Evolutionary conservation across 768 basidiomycete genomes (phyloP).

Genomic region (Pseudohyphozyma bogoriensis): DNA sequence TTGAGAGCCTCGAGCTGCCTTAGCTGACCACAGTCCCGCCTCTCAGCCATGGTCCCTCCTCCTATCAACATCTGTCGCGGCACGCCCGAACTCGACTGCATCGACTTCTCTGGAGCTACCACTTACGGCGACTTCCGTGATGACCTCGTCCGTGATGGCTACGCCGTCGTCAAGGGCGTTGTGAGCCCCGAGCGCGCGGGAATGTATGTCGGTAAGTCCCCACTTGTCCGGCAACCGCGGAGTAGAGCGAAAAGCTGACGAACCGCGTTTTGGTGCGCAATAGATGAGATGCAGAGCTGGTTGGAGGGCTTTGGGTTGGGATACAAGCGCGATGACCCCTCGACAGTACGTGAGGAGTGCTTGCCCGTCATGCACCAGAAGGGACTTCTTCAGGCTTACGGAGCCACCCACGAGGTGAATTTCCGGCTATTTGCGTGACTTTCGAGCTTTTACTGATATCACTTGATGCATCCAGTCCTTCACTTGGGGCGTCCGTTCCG

Average conservation of each 20-base stretch:
- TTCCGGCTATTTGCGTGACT: too few species aligned
- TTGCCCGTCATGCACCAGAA: slow-evolving; percentile 31
- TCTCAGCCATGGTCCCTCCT: not conserved
- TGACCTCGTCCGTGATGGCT: slow-evolving; percentile 9
- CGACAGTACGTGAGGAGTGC: slow-evolving; percentile 35
- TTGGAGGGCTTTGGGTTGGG: too few species aligned
- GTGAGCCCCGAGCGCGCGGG: not conserved
- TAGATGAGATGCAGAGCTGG: too few species aligned
- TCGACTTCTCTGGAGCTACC: slow-evolving; percentile 14
- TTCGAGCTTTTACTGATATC: too few species aligned
- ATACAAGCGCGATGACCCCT: slow-evolving; percentile 37
- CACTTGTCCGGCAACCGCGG: not conserved
- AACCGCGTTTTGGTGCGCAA: slow-evolving; percentile 4
- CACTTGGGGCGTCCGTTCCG: too few species aligned
- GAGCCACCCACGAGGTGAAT: slow-evolving; percentile 4
- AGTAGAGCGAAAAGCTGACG: slow-evolving; percentile 1
- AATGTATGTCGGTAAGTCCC: not conserved
- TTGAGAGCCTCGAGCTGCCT: too few species aligned
- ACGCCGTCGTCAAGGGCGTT: slow-evolving; percentile 5
- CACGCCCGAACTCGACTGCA: slow-evolving; percentile 11
- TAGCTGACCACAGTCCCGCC: too few species aligned
- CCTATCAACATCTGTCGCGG: slow-evolving; percentile 6
- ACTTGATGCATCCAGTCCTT: too few species aligned
- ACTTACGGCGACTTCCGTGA: slow-evolving; percentile 14
- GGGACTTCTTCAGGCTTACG: not conserved